These are phyloP conservation scores for Skeletonema grethae DNA, from an alignment of 108 stramenopile species.

Conservation along the genomic window DNA sequence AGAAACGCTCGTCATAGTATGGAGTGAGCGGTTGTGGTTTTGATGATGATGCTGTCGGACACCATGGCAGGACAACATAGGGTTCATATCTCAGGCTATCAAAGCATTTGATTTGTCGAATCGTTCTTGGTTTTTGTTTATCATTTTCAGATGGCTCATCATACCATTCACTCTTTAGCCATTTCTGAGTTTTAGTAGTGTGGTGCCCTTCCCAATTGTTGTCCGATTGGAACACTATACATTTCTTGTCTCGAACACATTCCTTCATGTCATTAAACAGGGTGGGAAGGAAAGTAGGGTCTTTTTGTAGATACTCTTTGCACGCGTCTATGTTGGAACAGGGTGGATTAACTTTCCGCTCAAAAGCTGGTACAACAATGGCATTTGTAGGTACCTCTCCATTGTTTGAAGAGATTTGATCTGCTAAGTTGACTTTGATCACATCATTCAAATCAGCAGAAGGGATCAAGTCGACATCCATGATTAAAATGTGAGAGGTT, in stretches of 20 bases:
- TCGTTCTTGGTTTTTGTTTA: slow-evolving; percentile 11
- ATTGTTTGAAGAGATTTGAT: slow-evolving; percentile 34
- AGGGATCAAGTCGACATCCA: slow-evolving; percentile 92
- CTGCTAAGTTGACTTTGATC: slow-evolving; percentile 38
- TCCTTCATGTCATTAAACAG: slow-evolving; percentile 64
- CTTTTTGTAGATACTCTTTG: slow-evolving; percentile 39
- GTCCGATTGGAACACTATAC: slow-evolving; percentile 73
- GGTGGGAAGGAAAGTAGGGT: slow-evolving; percentile 66
- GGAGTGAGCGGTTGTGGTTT: slow-evolving; percentile 48
- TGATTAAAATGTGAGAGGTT: slow-evolving; percentile 87
- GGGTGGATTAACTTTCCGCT: slow-evolving; percentile 54
- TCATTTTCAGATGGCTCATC: slow-evolving; percentile 30
- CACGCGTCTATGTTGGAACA: slow-evolving; percentile 55
- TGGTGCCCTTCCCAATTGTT: slow-evolving; percentile 86
- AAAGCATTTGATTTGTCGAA: slow-evolving; percentile 70
- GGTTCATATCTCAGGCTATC: slow-evolving; percentile 87
- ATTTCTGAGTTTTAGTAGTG: slow-evolving; percentile 68
- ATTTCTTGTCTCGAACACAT: slow-evolving; percentile 61
- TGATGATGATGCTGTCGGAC: slow-evolving; percentile 38
- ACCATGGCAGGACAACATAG: slow-evolving; percentile 84
- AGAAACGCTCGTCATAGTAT: slow-evolving; percentile 90
- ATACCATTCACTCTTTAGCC: slow-evolving; percentile 72
- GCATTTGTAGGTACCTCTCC: slow-evolving; percentile 41
- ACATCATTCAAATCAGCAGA: slow-evolving; percentile 56
- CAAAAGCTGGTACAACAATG: slow-evolving; percentile 88